A percentile compares a stretch with the other conserved stretches of the same genome.
phyloP scores from a whole-genome alignment of 495 filamentous ascomycete genomes.

The Venustampulla echinocandica region DNA sequence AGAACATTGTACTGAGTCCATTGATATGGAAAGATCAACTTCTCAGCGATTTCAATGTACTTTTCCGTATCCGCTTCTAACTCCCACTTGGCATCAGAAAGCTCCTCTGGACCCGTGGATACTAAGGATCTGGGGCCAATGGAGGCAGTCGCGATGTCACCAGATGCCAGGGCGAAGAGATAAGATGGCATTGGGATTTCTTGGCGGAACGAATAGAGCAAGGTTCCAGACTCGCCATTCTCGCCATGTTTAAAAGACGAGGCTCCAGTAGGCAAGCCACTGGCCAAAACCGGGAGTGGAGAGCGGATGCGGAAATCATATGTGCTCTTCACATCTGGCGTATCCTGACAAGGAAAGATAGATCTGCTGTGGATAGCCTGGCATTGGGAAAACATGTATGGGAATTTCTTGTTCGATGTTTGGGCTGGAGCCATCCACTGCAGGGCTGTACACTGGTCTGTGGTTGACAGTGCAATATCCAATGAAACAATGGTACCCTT shows the following conservation, averaged over 20 bases:
- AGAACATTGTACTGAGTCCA: slow-evolving; percentile 96
- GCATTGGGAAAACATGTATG: slow-evolving; percentile 97
- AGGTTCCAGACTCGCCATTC: slow-evolving; percentile 38
- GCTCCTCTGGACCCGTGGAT: slow-evolving; percentile 77
- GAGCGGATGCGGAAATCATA: slow-evolving; percentile 83
- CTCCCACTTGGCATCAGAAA: slow-evolving; percentile 79
- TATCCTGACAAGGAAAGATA: slow-evolving; percentile 94
- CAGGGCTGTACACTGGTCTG: slow-evolving; percentile 77
- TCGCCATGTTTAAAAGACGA: slow-evolving; percentile 31
- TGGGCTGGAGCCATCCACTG: slow-evolving; percentile 90
- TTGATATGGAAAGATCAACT: slow-evolving; percentile 76
- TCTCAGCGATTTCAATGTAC: slow-evolving; percentile 82
- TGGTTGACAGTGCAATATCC: slow-evolving; percentile 55
- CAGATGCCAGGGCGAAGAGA: slow-evolving; percentile 84
- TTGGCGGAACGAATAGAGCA: slow-evolving; percentile 76
- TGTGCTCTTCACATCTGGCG: slow-evolving; percentile 87
- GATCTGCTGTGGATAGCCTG: slow-evolving; percentile 92
- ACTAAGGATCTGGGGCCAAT: slow-evolving; percentile 82
- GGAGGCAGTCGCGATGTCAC: slow-evolving; percentile 73
- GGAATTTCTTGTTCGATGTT: slow-evolving; percentile 85
- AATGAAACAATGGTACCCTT: slow-evolving; percentile 56
- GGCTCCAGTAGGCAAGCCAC: slow-evolving; percentile 52
- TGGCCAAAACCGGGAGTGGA: slow-evolving; percentile 78
- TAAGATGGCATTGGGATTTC: slow-evolving; percentile 90
- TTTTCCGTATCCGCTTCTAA: slow-evolving; percentile 82